A percentile compares a stretch with the other conserved stretches of the same genome.
These are phyloP conservation scores for Candida xyloterini DNA, from an alignment of 805 yeast genomes.

Conservation along the genomic window DNA sequence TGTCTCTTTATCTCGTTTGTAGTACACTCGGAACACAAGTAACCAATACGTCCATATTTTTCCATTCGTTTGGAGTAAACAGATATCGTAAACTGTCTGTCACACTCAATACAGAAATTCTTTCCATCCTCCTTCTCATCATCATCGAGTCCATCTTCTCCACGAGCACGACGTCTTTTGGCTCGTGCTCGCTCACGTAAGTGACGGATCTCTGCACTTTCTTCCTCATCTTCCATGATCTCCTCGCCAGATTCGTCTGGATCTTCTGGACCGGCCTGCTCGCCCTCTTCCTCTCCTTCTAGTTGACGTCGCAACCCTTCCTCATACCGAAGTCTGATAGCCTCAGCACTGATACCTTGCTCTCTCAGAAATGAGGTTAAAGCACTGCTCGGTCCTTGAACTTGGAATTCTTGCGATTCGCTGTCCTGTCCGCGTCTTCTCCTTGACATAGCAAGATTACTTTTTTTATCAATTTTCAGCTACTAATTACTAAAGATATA, in stretches of 20 bases:
- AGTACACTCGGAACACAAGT: slow-evolving; percentile 64
- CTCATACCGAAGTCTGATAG: slow-evolving; percentile 51
- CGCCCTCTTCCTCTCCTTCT: slow-evolving; percentile 26
- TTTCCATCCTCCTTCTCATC: slow-evolving; percentile 44
- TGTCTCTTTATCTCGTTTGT: slow-evolving; percentile 41
- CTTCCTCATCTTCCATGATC: slow-evolving; percentile 37
- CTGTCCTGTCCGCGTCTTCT: slow-evolving; percentile 20
- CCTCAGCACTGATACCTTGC: slow-evolving; percentile 85
- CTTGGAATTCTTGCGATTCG: slow-evolving; percentile 18
- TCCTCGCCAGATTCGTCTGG: slow-evolving; percentile 27
- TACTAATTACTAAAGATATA: background rate
- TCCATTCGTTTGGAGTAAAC: slow-evolving; percentile 60
- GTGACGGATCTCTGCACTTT: slow-evolving; percentile 18
- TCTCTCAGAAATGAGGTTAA: slow-evolving; percentile 82
- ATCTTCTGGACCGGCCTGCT: slow-evolving; percentile 23
- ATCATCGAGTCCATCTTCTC: slow-evolving; percentile 25
- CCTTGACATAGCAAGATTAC: slow-evolving; percentile 20
- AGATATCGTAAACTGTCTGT: slow-evolving; percentile 51
- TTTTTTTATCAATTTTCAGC: background rate
- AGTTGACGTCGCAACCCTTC: slow-evolving; percentile 34
- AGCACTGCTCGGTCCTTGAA: slow-evolving; percentile 76
- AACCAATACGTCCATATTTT: slow-evolving; percentile 52
- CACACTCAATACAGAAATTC: slow-evolving; percentile 58
- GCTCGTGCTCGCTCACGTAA: slow-evolving; percentile 18
- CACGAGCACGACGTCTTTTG: slow-evolving; percentile 12